Evolutionary conservation across 2,329 filamentous ascomycete genomes (phyloP).

Genomic region (Paecilomyces sp.): DNA sequence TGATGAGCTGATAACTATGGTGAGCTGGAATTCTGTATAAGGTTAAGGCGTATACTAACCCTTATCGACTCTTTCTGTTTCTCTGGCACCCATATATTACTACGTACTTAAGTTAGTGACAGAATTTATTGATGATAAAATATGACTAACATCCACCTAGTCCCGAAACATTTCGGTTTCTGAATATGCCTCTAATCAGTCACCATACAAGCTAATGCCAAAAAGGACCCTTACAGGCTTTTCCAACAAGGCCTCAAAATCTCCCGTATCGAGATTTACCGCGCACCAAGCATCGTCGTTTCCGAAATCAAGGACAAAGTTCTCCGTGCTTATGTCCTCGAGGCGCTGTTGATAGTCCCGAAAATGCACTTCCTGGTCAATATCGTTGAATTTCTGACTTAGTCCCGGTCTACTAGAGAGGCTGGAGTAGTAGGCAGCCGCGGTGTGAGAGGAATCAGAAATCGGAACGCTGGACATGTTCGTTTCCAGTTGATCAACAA

Average conservation of each 20-base stretch:
- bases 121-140: not conserved
- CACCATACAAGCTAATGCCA: not conserved
- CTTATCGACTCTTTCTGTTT: conserved; percentile 50
- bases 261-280: conserved; percentile 26
- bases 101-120: conserved; percentile 19
- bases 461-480: not conserved
- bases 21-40: not conserved
- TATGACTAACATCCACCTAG: conserved; percentile 61
- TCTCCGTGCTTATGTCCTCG: conserved; percentile 22
- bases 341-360: conserved; percentile 19
- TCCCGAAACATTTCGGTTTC: conserved; percentile 44
- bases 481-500: not conserved
- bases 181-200: conserved; percentile 13
- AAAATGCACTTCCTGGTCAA: conserved; percentile 30
- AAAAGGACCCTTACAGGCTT: conserved; percentile 20
- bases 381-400: conserved; percentile 24
- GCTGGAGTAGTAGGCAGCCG: conserved; percentile 26
- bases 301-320: conserved; percentile 39
- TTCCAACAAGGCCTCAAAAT: conserved; percentile 26
- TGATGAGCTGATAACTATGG: conserved; percentile 36
- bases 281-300: conserved; percentile 35
- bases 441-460: conserved; percentile 8
- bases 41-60: conserved; percentile 13
- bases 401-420: conserved; percentile 13
- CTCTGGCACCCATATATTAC: conserved; percentile 65